Conservation (phyloP, 1,284 basidiomycete genomes). For the Melanopsichium pennsylvanicum region DNA sequence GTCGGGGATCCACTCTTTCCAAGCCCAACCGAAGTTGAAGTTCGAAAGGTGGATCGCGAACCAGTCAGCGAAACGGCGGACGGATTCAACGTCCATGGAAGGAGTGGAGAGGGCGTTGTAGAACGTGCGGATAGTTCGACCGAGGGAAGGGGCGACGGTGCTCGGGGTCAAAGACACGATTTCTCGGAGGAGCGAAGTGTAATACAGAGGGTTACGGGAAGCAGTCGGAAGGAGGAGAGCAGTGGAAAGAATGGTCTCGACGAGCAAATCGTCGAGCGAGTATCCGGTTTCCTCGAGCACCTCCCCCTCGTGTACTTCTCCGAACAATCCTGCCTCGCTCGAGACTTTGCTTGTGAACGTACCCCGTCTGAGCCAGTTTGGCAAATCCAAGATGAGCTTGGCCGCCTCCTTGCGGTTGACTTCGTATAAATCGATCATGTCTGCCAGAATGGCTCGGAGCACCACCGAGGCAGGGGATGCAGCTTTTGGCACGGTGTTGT, state of each 20-base stretch:
- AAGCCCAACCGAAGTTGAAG: constrained; percentile 99
- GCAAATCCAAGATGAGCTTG: constrained; percentile 82
- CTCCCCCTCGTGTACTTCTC: constrained; percentile 43
- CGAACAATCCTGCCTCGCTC: constrained; percentile 53
- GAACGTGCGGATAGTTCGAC: constrained; percentile 88
- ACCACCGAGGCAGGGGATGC: constrained; percentile 79
- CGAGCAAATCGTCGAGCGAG: constrained; percentile 59
- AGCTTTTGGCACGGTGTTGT: constrained; percentile 73
- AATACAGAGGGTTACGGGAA: constrained; percentile 79
- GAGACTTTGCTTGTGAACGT: constrained; percentile 70
- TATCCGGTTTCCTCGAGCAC: constrained; percentile 61
- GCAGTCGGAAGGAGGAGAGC: constrained; percentile 81
- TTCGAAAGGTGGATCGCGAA: constrained; percentile 96
- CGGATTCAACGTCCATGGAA: constrained; percentile 79
- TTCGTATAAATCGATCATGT: constrained; percentile 90
- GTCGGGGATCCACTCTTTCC: constrained; percentile 99
- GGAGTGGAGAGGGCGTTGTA: constrained; percentile 69
- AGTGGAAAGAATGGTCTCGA: constrained; percentile 76
- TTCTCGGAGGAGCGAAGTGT: constrained; percentile 87
- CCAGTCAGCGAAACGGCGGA: constrained; percentile 87
- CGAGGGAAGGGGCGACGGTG: constrained; percentile 93
- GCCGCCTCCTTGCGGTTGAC: constrained; percentile 96
- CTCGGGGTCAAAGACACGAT: constrained; percentile 88
- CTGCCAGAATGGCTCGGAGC: constrained; percentile 79
- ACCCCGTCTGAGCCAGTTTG: constrained; percentile 81